A percentile compares a stretch with the other conserved stretches of the same genome.
These are phyloP conservation scores for Torulaspora delbrueckii DNA, from an alignment of 805 yeast genomes.

Conservation along the genomic window DNA sequence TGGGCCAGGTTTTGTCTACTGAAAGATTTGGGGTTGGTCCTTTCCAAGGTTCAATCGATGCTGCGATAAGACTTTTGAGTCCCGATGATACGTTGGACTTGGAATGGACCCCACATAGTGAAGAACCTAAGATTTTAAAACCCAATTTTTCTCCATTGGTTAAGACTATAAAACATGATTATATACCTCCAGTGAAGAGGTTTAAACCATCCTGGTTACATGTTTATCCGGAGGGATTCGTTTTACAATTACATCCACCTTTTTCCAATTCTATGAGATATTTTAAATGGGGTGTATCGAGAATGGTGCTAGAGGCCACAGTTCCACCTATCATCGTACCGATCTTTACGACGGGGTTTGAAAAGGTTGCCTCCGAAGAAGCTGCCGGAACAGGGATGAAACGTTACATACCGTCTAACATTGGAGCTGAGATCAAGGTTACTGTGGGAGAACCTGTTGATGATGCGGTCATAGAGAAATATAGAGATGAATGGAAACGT, in stretches of 20 bases:
- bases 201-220: constrained; percentile 83
- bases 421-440: constrained; percentile 64
- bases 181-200: constrained; percentile 54
- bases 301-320: constrained; percentile 77
- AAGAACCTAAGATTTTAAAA: not conserved
- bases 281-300: constrained; percentile 92
- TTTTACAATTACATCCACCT: constrained; percentile 77
- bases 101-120: constrained; percentile 36
- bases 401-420: constrained; percentile 55
- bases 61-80: constrained; percentile 70
- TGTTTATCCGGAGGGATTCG: constrained; percentile 92
- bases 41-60: constrained; percentile 85
- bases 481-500: constrained; percentile 64
- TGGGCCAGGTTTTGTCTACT: constrained; percentile 86
- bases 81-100: constrained; percentile 61
- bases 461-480: constrained; percentile 52
- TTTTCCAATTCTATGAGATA: constrained; percentile 83
- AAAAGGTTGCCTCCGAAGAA: constrained; percentile 75
- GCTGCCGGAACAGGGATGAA: constrained; percentile 51
- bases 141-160: constrained; percentile 1
- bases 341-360: constrained; percentile 80
- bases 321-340: constrained; percentile 84
- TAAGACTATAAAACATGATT: constrained; percentile 25
- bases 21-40: constrained; percentile 90
- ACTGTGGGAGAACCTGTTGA: constrained; percentile 68